A percentile compares a stretch with the other conserved stretches of the same genome.
These are phyloP conservation scores for Barnettozyma californica DNA, from an alignment of 805 yeast genomes.

Conservation along the genomic window DNA sequence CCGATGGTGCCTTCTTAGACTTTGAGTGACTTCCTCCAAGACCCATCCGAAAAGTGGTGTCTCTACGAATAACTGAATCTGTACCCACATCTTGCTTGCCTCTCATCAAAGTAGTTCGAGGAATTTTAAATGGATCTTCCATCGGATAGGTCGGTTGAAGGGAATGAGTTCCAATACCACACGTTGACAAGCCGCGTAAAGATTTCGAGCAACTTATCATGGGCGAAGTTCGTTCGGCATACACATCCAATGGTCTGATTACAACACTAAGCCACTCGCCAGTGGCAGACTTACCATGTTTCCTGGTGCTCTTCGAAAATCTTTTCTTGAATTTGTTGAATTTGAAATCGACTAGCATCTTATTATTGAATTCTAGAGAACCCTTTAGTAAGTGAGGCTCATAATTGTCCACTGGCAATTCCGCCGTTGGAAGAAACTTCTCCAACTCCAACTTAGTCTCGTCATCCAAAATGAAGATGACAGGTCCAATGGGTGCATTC, in stretches of 20 bases:
- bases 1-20: neutral
- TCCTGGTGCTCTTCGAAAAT: neutral
- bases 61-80: neutral
- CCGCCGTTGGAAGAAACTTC: neutral
- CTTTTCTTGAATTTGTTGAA: neutral
- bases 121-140: constrained; percentile 6
- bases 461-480: constrained; percentile 8
- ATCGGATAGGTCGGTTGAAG: constrained; percentile 4
- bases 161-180: neutral
- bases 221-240: neutral
- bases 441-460: constrained; percentile 6
- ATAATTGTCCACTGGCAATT: neutral
- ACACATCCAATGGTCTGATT: constrained; percentile 3
- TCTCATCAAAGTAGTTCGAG: neutral
- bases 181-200: neutral
- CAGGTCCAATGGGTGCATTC: constrained; percentile 5
- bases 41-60: neutral
- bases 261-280: constrained; percentile 1
- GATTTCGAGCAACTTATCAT: constrained; percentile 2
- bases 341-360: constrained; percentile 6
- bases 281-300: neutral
- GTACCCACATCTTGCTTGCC: neutral
- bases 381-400: neutral
- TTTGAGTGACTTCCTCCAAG: neutral
- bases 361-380: neutral